Percentiles rank a stretch among this genome's conserved stretches.
Evolutionary conservation across 306 rosid species (phyloP).

Genomic region (Potentilla sterilis): DNA sequence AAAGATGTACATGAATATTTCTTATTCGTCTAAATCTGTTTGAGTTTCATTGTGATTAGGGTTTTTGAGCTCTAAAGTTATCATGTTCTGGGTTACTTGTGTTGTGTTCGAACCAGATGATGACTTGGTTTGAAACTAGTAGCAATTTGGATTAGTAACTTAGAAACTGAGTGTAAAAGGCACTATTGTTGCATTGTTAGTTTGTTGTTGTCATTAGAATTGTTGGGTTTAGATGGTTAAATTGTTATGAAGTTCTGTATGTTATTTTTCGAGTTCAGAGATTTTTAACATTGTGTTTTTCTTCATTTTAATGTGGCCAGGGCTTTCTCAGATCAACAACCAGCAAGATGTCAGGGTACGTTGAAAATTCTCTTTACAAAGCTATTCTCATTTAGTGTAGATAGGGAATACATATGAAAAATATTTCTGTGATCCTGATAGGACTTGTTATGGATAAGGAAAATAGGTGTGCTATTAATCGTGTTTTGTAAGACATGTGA

Average conservation of each 20-base stretch:
- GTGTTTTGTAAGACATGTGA: background rate
- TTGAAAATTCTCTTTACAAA: background rate
- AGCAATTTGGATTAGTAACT: background rate
- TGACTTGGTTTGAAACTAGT: background rate
- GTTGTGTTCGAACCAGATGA: background rate
- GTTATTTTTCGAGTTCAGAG: too few species aligned
- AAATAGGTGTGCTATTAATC: background rate
- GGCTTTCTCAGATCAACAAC: background rate
- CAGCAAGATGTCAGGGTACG: slow-evolving; percentile 6
- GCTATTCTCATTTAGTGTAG: background rate
- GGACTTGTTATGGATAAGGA: background rate
- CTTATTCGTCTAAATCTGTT: background rate
- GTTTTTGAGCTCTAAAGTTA: background rate
- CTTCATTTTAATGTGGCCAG: background rate
- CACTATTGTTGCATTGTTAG: background rate
- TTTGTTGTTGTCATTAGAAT: background rate
- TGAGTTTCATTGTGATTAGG: background rate
- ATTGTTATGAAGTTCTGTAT: background rate
- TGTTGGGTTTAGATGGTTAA: background rate
- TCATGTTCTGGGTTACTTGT: background rate
- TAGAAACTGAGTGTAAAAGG: background rate
- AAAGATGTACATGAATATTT: background rate
- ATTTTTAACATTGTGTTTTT: background rate
- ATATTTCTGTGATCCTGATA: background rate
- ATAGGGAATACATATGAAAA: background rate